Evolutionary conservation across 108 stramenopile species (phyloP), one percentile per base, ranked within the genome.

Genomic region (Cyclotella distinguenda): DNA sequence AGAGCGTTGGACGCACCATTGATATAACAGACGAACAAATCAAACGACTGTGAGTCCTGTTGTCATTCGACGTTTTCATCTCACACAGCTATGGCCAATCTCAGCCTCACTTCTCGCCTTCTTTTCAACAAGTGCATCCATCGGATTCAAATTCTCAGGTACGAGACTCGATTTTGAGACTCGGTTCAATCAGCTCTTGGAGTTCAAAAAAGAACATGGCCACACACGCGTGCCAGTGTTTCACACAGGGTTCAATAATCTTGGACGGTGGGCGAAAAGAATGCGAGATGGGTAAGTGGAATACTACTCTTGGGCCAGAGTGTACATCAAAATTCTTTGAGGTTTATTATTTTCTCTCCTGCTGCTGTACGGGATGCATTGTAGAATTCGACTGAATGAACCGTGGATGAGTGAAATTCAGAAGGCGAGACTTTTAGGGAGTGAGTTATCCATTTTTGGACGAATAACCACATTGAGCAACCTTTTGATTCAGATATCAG

Each of bases 21-120:
- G 59, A 35, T 15, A 70, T 70, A 34, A 70, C 59, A n/a, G 69
- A 70, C 40, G 69, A 70, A 27, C 69, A 70, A 58, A 61, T 70
- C 57, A 70, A 60, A 60, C 60, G 52, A 32, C 60, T 70, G 56
- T 57, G 16, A 35, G 66, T 49, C 2, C 13, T 35, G 8, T 31
- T 18, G 50, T 16, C 16, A 0, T 27, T 2, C 30, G 21, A 6
- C 50, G n/a, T 11, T 26, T 38, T 26, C 23, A 22, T 30, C 1
- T 34, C n/a, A 39, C 48, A 21, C 21, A 21, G 36, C 62, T 1
- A 38, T 26, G 4, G 5, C 11, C 30, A 27, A 30, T 28, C 13
- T 2, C 15, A 10, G 32, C 44, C 12, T 38, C 22, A 23, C n/a
- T 3, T n/a, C 21, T 47, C 44, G 18, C 28, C 33, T 47, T 35